phyloP scores from a whole-genome alignment of 2,329 filamentous ascomycete genomes.

The Colletotrichum orbiculare region DNA sequence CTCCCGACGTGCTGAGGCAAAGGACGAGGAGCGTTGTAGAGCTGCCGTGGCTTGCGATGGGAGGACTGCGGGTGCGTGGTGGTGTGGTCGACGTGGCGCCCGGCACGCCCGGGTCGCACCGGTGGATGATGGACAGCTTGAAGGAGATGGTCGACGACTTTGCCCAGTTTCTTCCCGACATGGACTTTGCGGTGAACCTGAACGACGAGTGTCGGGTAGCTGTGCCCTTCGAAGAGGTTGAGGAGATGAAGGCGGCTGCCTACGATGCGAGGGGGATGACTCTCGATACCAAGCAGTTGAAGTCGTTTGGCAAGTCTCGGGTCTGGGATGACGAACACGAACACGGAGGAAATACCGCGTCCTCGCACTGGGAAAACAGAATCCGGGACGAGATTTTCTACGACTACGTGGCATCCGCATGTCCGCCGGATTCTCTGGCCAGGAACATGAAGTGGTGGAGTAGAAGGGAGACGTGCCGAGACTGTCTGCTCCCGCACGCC shows the following conservation, averaged over 20 bases:
- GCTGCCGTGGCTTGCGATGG: slow-evolving; percentile 50
- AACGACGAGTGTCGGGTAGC: slow-evolving; percentile 46
- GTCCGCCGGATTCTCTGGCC: slow-evolving; percentile 58
- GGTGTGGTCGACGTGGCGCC: slow-evolving; percentile 62
- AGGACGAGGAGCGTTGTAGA: slow-evolving; percentile 51
- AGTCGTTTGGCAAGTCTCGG: slow-evolving; percentile 12
- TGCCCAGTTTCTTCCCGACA: slow-evolving; percentile 76
- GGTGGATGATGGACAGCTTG: slow-evolving; percentile 51
- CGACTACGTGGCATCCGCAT: slow-evolving; percentile 51
- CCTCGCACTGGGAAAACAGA: slow-evolving; percentile 37
- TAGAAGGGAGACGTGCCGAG: slow-evolving; percentile 45
- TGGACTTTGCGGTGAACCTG: slow-evolving; percentile 83
- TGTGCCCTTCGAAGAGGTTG: slow-evolving; percentile 21
- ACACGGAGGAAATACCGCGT: slow-evolving; percentile 13
- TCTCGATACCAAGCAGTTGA: neutral
- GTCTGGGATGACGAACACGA: slow-evolving; percentile 35
- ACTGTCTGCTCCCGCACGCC: slow-evolving; percentile 51
- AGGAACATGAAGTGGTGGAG: slow-evolving; percentile 53
- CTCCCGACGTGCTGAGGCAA: slow-evolving; percentile 72
- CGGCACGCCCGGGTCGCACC: slow-evolving; percentile 45
- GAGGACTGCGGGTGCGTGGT: slow-evolving; percentile 65
- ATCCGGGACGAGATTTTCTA: slow-evolving; percentile 47
- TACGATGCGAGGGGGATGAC: neutral
- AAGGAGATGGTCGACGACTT: slow-evolving; percentile 76
- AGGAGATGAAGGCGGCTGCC: slow-evolving; percentile 5